These are phyloP conservation scores for Eimeria brunetti DNA, from an alignment of 169 alveolate species.

Conservation along the genomic window DNA sequence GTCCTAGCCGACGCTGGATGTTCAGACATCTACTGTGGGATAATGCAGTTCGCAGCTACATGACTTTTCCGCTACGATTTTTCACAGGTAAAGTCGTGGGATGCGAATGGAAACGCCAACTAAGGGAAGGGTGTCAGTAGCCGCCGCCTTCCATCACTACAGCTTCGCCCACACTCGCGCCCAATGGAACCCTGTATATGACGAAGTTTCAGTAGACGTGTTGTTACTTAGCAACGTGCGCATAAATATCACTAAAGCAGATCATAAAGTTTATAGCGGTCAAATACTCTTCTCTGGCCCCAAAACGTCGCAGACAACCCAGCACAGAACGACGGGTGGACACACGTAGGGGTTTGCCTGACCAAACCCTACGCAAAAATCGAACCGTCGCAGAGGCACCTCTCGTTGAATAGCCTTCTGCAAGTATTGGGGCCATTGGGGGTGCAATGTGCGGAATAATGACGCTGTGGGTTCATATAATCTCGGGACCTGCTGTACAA, in stretches of 20 bases:
- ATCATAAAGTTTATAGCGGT: conserved; percentile 23
- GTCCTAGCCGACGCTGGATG: background rate
- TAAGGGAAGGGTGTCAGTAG: background rate
- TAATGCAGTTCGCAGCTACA: background rate
- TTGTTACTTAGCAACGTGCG: background rate
- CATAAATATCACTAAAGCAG: conserved; percentile 17
- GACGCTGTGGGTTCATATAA: background rate
- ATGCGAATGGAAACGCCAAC: too few species aligned
- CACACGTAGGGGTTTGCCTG: background rate
- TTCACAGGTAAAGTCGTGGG: background rate
- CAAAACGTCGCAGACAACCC: background rate
- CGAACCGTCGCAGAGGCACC: background rate
- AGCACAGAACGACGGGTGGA: background rate
- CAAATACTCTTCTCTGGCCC: background rate
- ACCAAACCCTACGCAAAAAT: background rate
- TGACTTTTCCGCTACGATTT: background rate
- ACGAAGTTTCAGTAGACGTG: background rate
- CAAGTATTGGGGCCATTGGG: background rate
- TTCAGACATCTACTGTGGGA: background rate
- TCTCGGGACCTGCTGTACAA: conserved; percentile 24
- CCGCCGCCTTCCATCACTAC: background rate
- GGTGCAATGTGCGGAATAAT: background rate
- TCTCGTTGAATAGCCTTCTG: background rate
- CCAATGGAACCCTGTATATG: background rate
- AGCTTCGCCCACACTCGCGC: background rate